Conservation (phyloP, 2,329 filamentous ascomycete species). For the Penicillium sp. region DNA sequence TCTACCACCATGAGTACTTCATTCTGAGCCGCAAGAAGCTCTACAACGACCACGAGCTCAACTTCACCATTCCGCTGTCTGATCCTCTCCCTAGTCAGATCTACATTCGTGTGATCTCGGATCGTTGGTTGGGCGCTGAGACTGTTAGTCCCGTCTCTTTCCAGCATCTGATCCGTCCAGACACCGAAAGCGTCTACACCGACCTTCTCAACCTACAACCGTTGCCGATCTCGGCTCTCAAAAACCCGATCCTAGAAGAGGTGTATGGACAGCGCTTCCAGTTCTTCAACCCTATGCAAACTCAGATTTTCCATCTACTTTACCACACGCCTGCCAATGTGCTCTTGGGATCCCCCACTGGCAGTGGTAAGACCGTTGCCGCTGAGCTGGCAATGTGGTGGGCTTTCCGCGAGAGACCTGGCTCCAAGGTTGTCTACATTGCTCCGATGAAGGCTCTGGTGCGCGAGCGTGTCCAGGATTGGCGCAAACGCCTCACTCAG, state of each 20-base stretch:
- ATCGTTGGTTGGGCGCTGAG: constrained; percentile 94
- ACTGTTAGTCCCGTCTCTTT: constrained; percentile 95
- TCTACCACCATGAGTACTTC: constrained; percentile 97
- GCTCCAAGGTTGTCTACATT: constrained; percentile 98
- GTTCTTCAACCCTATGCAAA: constrained; percentile 99
- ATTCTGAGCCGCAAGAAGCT: constrained; percentile 88
- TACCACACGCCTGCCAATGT: constrained; percentile 94
- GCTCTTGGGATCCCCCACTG: constrained; percentile 90
- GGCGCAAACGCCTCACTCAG: constrained; percentile 76
- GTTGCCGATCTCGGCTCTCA: constrained; percentile 79
- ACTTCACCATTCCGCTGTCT: constrained; percentile 93
- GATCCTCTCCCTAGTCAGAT: constrained; percentile 95
- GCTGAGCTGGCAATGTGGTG: constrained; percentile 99
- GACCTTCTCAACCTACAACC: constrained; percentile 91
- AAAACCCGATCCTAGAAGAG: constrained; percentile 83
- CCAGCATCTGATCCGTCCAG: constrained; percentile 93
- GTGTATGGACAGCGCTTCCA: constrained; percentile 87
- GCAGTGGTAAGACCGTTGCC: constrained; percentile 95
- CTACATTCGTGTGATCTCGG: constrained; percentile 90
- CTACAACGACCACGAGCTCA: constrained; percentile 94
- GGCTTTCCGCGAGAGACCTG: constrained; percentile 91
- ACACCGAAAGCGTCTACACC: constrained; percentile 96
- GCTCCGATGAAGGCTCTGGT: constrained; percentile 99
- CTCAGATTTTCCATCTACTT: constrained; percentile 94
- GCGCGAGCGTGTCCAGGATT: constrained; percentile 93